phyloP scores from a whole-genome alignment of 1,139 yeast species.

The Saccharomyces hybrid region DNA sequence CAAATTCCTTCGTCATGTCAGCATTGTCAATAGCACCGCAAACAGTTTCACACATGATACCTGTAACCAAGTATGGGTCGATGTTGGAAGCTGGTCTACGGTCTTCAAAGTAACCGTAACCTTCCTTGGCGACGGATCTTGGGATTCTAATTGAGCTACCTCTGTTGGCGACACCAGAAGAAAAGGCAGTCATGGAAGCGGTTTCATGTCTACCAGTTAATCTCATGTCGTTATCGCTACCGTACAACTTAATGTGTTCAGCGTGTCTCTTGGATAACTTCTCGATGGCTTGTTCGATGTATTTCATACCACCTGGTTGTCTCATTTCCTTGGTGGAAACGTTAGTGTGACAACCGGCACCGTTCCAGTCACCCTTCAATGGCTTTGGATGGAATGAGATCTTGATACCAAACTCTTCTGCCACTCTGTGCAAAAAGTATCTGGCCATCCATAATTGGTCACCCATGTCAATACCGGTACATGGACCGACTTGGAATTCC shows the following conservation, averaged over 20 bases:
- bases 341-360: slow-evolving; percentile 99
- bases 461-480: slow-evolving; percentile 92
- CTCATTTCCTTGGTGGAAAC: slow-evolving; percentile 92
- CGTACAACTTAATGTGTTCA: slow-evolving; percentile 93
- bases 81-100: slow-evolving; percentile 99
- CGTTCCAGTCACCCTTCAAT: slow-evolving; percentile 98
- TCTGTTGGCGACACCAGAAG: slow-evolving; percentile 98
- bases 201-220: slow-evolving; percentile 98
- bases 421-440: slow-evolving; percentile 85
- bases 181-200: slow-evolving; percentile 83
- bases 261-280: slow-evolving; percentile 92
- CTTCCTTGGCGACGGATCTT: slow-evolving; percentile 96
- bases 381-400: slow-evolving; percentile 99
- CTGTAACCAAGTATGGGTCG: slow-evolving; percentile 97
- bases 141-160: slow-evolving; percentile 99
- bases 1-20: slow-evolving; percentile 85
- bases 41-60: slow-evolving; percentile 95
- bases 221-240: slow-evolving; percentile 90
- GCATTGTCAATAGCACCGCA: slow-evolving; percentile 95
- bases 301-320: slow-evolving; percentile 90
- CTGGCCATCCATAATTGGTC: slow-evolving; percentile 96
- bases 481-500: slow-evolving; percentile 99
- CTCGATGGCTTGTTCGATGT: slow-evolving; percentile 85
- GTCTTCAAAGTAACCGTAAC: slow-evolving; percentile 97
- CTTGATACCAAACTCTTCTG: slow-evolving; percentile 98